phyloP scores from a whole-genome alignment of 1,284 basidiomycete genomes.

The Sanghuangporus sanghuang region DNA sequence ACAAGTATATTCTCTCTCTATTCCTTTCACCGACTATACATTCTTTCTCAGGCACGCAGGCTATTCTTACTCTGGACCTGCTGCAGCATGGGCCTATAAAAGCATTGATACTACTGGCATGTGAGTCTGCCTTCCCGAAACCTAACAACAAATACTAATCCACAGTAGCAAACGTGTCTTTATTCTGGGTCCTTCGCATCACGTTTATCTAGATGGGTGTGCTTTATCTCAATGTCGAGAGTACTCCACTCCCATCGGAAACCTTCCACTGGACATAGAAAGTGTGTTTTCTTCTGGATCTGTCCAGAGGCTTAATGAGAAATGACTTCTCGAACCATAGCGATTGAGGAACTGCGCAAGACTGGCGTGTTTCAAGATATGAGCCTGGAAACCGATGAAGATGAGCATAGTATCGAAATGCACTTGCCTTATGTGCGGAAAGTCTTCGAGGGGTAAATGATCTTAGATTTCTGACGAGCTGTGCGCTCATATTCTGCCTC shows the following conservation, averaged over 20 bases:
- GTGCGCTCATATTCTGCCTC: neutral
- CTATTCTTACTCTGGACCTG: constrained; percentile 89
- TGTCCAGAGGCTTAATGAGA: neutral
- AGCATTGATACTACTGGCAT: constrained; percentile 78
- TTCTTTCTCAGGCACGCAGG: constrained; percentile 78
- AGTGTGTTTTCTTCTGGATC: constrained; percentile 45
- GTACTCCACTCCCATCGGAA: constrained; percentile 87
- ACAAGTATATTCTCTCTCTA: constrained; percentile 3
- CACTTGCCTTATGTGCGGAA: constrained; percentile 92
- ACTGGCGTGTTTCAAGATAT: constrained; percentile 75
- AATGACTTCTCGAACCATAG: constrained; percentile 34
- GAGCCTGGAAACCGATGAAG: constrained; percentile 71
- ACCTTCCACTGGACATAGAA: constrained; percentile 71
- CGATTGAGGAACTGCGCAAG: constrained; percentile 58
- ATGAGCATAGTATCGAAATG: constrained; percentile 98
- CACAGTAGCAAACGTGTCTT: constrained; percentile 79
- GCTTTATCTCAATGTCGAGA: constrained; percentile 73
- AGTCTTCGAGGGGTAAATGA: constrained; percentile 70
- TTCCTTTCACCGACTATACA: neutral
- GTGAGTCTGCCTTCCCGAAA: constrained; percentile 40
- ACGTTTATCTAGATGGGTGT: constrained; percentile 83
- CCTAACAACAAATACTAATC: constrained; percentile 6
- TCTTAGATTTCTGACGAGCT: neutral
- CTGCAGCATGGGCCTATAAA: constrained; percentile 96
- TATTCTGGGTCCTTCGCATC: constrained; percentile 94